A percentile compares a stretch with the other conserved stretches of the same genome.
Evolutionary conservation across 805 yeast genomes (phyloP).

Genomic region (Wickerhamiella sorbophila): DNA sequence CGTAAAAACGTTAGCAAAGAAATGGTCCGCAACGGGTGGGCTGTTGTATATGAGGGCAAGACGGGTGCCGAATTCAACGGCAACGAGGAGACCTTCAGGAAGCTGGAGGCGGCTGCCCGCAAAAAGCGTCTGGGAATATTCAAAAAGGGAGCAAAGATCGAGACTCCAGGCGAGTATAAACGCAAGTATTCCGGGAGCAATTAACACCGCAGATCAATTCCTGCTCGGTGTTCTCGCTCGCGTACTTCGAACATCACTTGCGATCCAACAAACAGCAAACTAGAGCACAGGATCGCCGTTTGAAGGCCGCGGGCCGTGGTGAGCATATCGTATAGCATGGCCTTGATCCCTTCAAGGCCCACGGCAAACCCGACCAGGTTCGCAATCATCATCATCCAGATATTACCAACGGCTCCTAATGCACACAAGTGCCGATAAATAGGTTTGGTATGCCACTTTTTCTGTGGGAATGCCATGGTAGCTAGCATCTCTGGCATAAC

Average conservation of each 20-base stretch:
- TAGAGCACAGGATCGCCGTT: constrained; percentile 46
- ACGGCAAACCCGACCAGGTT: constrained; percentile 89
- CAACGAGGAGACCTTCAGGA: constrained; percentile 42
- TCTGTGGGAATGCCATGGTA: neutral
- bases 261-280: constrained; percentile 62
- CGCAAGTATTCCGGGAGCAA: constrained; percentile 9
- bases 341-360: constrained; percentile 70
- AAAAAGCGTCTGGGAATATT: constrained; percentile 50
- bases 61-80: constrained; percentile 78
- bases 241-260: constrained; percentile 93
- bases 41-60: constrained; percentile 75
- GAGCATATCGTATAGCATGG: constrained; percentile 55
- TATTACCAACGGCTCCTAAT: constrained; percentile 72
- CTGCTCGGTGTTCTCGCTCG: constrained; percentile 70
- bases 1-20: constrained; percentile 71
- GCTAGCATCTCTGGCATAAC: constrained; percentile 73
- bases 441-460: constrained; percentile 8
- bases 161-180: constrained; percentile 75
- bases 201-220: constrained; percentile 68
- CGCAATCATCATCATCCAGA: constrained; percentile 98
- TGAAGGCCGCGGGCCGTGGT: constrained; percentile 51
- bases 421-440: constrained; percentile 80
- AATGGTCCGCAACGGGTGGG: constrained; percentile 74
- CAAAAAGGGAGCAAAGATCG: constrained; percentile 33
- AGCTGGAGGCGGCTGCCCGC: constrained; percentile 49